Evolutionary conservation across 441 rosid genomes (phyloP).

Genomic region (Syzygium malaccense): DNA sequence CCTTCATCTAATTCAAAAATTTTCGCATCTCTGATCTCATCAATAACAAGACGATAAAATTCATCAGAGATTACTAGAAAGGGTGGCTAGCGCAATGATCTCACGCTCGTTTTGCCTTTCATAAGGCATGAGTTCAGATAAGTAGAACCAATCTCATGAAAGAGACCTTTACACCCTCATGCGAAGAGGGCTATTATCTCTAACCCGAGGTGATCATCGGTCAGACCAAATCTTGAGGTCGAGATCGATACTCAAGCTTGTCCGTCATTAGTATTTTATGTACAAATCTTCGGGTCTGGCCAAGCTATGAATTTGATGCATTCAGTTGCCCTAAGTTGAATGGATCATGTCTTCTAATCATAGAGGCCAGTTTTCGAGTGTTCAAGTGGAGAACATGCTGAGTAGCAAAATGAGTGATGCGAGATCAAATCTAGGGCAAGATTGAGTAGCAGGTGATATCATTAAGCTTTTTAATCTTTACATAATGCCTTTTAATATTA

Average conservation of each 20-base stretch:
- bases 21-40: background rate
- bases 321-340: background rate
- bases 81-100: background rate
- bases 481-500: background rate
- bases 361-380: background rate
- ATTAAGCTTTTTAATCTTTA: background rate
- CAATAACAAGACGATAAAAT: rapidly evolving
- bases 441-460: background rate
- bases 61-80: background rate
- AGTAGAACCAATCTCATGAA: background rate
- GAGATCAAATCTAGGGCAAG: background rate
- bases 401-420: background rate
- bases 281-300: background rate
- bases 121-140: background rate
- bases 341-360: background rate
- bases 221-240: background rate
- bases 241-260: background rate
- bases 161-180: background rate
- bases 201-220: background rate
- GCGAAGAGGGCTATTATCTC: background rate
- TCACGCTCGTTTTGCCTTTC: background rate
- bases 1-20: background rate
- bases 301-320: background rate
- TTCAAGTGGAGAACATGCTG: background rate
- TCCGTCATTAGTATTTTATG: background rate